Evolutionary conservation across 2,329 filamentous ascomycete species (phyloP), one percentile per base, ranked within the genome.

Genomic region (Myrmaecium sp.): DNA sequence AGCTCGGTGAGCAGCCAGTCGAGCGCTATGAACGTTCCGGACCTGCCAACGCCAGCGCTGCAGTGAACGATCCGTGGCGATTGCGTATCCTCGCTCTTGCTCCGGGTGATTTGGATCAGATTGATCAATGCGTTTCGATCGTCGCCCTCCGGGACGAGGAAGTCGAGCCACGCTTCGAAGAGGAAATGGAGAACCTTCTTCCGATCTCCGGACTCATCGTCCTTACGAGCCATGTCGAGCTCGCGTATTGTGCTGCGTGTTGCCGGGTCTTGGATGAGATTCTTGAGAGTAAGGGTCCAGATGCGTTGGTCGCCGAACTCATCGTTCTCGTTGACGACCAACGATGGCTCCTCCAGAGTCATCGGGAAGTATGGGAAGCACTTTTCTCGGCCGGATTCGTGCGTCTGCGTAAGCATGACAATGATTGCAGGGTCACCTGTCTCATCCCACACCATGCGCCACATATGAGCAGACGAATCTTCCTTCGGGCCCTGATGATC

Each of bases 21-120:
- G n/a, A 98, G 66, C 2, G 82, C 78, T 42, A 98, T 93, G 46
- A 95, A 98, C 0, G 89, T 95, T 17, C 89, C 89, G 5, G 80
- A 92, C 29, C 89, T 72, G 8, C 89, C 89, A 9, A 98, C 86
- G 20, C 89, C 89, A 5, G 89, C 89, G 44, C 81, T 92, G 57
- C 61, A 65, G 31, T 65, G 61, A 2, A 65, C 53, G 33, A 95
- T 74, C 29, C 86, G 74, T 4, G 86, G 80, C 33, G 42, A 21
- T 13, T 13, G 17, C 10, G 9, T 15, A 10, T 4, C 10, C 10
- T 15, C 17, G 8, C 17, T 17, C 46, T 65, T 67, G 34, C 66
- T 57, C 13, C 66, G 62, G 2, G 76, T 80, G 3, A 82, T 59
- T 6, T 61, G 58, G 60, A 84, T 73, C 5, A 84, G 60, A 17